phyloP scores from a whole-genome alignment of 2,329 filamentous ascomycete genomes.

The Colletotrichum echinochloae region DNA sequence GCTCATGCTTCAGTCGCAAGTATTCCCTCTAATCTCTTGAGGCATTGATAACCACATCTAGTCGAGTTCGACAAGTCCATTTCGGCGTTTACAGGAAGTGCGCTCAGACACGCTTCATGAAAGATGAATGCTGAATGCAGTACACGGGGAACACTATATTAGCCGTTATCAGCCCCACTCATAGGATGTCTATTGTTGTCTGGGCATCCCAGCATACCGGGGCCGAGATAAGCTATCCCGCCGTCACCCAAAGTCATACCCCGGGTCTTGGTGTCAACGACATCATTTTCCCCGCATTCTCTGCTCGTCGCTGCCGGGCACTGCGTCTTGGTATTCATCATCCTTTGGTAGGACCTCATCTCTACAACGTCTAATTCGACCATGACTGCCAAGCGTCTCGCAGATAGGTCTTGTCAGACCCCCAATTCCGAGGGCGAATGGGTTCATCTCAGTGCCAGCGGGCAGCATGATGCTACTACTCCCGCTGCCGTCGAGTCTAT shows the following conservation, averaged over 20 bases:
- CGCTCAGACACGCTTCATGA: too few species aligned
- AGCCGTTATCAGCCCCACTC: constrained; percentile 25
- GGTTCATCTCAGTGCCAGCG: constrained; percentile 14
- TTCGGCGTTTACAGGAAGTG: too few species aligned
- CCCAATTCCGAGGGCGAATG: constrained; percentile 12
- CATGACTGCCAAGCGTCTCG: constrained; percentile 12
- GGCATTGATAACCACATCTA: too few species aligned
- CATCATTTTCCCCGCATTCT: constrained; percentile 23
- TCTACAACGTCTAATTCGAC: not conserved
- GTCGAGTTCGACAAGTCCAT: too few species aligned
- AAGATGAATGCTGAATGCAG: too few species aligned
- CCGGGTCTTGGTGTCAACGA: constrained; percentile 23
- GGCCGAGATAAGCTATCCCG: constrained; percentile 34
- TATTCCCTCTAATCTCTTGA: too few species aligned
- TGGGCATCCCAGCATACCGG: constrained; percentile 11
- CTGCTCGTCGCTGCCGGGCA: not conserved
- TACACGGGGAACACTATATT: too few species aligned
- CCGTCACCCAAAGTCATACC: constrained; percentile 1
- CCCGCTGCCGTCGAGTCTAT: constrained; percentile 47
- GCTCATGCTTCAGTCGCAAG: too few species aligned
- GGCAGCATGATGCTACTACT: not conserved
- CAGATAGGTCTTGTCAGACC: not conserved
- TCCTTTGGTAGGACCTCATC: not conserved
- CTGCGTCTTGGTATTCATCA: not conserved
- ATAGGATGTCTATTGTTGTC: constrained; percentile 8